These are phyloP conservation scores for Tardiomyces depauwii DNA, from an alignment of 1,139 yeast species.

Conservation along the genomic window DNA sequence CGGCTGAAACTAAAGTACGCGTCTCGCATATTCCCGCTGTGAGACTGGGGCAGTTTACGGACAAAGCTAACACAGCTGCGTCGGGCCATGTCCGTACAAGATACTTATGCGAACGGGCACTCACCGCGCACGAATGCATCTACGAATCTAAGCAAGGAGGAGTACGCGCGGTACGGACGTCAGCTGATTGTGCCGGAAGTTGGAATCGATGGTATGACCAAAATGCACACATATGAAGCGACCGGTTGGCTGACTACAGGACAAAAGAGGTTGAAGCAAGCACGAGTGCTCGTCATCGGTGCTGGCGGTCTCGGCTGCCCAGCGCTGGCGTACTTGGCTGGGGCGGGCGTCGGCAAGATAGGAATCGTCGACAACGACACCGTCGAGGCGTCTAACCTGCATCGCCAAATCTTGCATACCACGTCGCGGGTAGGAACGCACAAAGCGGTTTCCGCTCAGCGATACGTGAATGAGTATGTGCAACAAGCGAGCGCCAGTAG, in stretches of 20 bases:
- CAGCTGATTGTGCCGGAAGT: slow-evolving; percentile 86
- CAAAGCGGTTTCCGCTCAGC: slow-evolving; percentile 71
- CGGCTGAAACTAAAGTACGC: too few relatives aligned
- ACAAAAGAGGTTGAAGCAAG: slow-evolving; percentile 46
- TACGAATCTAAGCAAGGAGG: slow-evolving; percentile 31
- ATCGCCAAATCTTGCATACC: slow-evolving; percentile 77
- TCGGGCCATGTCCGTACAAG: too few relatives aligned
- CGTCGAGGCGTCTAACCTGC: slow-evolving; percentile 79
- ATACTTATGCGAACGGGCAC: too few relatives aligned
- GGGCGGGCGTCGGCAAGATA: slow-evolving; percentile 76
- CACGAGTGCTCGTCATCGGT: slow-evolving; percentile 71
- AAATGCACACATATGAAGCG: too few relatives aligned
- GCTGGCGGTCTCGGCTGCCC: slow-evolving; percentile 98
- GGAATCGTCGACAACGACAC: slow-evolving; percentile 83
- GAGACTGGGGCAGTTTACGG: too few relatives aligned
- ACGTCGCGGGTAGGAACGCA: slow-evolving; percentile 51
- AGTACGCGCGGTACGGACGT: slow-evolving; percentile 78
- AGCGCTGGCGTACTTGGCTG: slow-evolving; percentile 70
- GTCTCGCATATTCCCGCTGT: too few relatives aligned
- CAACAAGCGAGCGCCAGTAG: too few relatives aligned
- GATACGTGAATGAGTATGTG: slow-evolving; percentile 27
- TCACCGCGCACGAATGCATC: too few relatives aligned
- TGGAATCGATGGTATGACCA: slow-evolving; percentile 26
- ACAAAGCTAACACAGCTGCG: too few relatives aligned
- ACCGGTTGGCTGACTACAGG: slow-evolving; percentile 19